Evolutionary conservation across 352 stramenopile species (phyloP).

Genomic region (Globisporangium radiosum): DNA sequence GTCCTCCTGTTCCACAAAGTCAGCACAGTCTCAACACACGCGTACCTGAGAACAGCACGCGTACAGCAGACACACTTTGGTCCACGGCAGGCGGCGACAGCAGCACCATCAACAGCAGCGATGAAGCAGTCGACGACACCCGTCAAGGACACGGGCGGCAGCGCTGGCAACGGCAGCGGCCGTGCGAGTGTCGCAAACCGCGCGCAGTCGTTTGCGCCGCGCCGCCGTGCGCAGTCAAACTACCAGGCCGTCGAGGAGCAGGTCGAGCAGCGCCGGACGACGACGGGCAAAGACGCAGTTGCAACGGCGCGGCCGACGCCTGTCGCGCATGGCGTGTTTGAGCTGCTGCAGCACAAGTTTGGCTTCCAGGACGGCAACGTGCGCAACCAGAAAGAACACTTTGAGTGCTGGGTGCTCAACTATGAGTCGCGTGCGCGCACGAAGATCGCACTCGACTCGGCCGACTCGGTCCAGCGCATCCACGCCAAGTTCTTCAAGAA

Average conservation of each 20-base stretch:
- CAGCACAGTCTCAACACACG: too few species aligned
- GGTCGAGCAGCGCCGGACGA: constrained; percentile 9
- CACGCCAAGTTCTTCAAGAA: constrained; percentile 94
- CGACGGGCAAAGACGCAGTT: constrained; percentile 26
- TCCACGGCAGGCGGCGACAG: too few species aligned
- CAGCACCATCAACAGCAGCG: not conserved
- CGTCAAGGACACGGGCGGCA: not conserved
- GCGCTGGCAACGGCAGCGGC: constrained; percentile 3
- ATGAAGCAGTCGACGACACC: constrained; percentile 13
- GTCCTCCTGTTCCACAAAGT: too few species aligned
- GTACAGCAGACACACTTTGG: too few species aligned
- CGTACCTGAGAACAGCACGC: too few species aligned
- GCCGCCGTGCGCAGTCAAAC: constrained; percentile 62
- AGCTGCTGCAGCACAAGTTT: constrained; percentile 78
- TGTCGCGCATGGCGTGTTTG: constrained; percentile 46
- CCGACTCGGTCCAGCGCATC: constrained; percentile 65
- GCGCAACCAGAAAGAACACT: constrained; percentile 82
- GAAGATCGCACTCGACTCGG: constrained; percentile 26
- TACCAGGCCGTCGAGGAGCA: constrained; percentile 67
- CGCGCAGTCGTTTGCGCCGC: constrained; percentile 14
- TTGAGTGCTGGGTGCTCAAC: constrained; percentile 82
- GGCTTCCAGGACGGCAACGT: constrained; percentile 84
- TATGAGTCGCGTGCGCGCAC: constrained; percentile 57
- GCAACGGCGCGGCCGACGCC: constrained; percentile 15
- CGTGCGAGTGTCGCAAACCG: constrained; percentile 14